Base-by-base conservation (phyloP, 2,329 filamentous ascomycete species). In the Pseudogymnoascus sp. region DNA sequence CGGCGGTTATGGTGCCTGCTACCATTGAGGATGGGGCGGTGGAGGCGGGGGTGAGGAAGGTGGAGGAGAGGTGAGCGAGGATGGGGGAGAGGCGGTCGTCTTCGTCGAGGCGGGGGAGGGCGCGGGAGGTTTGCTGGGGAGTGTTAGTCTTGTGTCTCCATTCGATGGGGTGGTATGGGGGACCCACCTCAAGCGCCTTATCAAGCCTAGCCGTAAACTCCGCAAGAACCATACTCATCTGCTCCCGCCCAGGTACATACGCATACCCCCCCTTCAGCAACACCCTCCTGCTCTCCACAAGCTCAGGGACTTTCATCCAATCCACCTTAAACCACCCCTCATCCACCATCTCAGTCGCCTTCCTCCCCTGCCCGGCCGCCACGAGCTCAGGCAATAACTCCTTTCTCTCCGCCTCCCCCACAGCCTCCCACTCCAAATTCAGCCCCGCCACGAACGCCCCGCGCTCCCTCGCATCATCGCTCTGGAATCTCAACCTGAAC, bases 321-420 rank as follows among this genome's bases (percentile, higher is more conserved):
- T 97, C 91, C 1, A 97, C 91, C 77, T 97, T 97, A 81, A 96
- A 96, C 88, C 91, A 99, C 26, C 80, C 86, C 70, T 95, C 91
- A 45, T 96, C 91, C 14, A 96, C 91, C 5, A 80, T 76, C 23
- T 71, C 68, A 57, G 70, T 70, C 51, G 72, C 72, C 65, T 74
- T 78, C 68, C 77, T 79, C 59, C 66, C 66, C n/a, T 73, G 72
- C 14, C 67, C 68, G 0, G 72, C 73, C 21, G 71, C 74, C 39
- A 70, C 68, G 47, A 77, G 66, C 36, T 75, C 68, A 11, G 73
- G 70, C 10, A 68, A 66, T 62, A 66, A 68, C 12, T 66, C 60
- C 26, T 65, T 83, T 82, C 84, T 91, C 76, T 99, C 95, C 1
- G 90, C 87, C 1, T 92, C 90, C 0, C 81, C 79, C 0, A 97